Conservation (phyloP, 1,139 yeast genomes). For the Scheffersomyces titani region DNA sequence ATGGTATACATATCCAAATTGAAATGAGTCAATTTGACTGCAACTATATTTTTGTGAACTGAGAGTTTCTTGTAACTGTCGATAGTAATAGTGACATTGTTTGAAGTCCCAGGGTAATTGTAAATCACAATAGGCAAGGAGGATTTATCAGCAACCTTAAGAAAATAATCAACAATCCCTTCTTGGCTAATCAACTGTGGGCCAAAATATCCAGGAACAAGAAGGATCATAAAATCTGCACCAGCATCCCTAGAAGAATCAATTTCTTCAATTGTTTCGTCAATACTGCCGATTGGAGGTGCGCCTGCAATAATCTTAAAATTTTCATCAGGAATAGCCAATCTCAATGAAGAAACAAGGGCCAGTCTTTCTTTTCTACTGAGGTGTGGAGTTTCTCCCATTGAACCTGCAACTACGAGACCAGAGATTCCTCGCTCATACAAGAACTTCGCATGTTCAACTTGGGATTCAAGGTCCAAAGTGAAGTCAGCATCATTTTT, state of each 20-base stretch:
- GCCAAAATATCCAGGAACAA: slow-evolving; percentile 39
- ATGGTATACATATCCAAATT: slow-evolving; percentile 30
- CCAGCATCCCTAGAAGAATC: slow-evolving; percentile 31
- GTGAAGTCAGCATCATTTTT: slow-evolving; percentile 33
- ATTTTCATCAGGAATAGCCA: slow-evolving; percentile 26
- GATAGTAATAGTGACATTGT: slow-evolving; percentile 35
- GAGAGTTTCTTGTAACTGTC: slow-evolving; percentile 33
- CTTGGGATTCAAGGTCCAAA: slow-evolving; percentile 44
- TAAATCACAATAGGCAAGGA: slow-evolving; percentile 36
- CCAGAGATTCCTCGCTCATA: slow-evolving; percentile 47
- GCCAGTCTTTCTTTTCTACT: slow-evolving; percentile 33
- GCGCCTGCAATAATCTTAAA: slow-evolving; percentile 38
- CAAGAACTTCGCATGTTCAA: slow-evolving; percentile 40
- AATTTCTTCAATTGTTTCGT: slow-evolving; percentile 33
- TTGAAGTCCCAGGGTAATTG: slow-evolving; percentile 41
- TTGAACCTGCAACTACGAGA: slow-evolving; percentile 50
- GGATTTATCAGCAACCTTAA: slow-evolving; percentile 29
- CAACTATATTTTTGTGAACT: slow-evolving; percentile 35
- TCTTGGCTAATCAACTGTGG: slow-evolving; percentile 27
- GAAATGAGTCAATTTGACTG: slow-evolving; percentile 38
- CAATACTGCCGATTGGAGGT: slow-evolving; percentile 27
- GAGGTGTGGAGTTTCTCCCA: slow-evolving; percentile 40
- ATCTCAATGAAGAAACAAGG: slow-evolving; percentile 20
- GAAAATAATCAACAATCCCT: slow-evolving; percentile 36
- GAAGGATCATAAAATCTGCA: slow-evolving; percentile 32